Evolutionary conservation across 1,139 yeast genomes (phyloP), one percentile per base, ranked within the genome.

Genomic region (Hyphopichia wangnamkhiaoensis): DNA sequence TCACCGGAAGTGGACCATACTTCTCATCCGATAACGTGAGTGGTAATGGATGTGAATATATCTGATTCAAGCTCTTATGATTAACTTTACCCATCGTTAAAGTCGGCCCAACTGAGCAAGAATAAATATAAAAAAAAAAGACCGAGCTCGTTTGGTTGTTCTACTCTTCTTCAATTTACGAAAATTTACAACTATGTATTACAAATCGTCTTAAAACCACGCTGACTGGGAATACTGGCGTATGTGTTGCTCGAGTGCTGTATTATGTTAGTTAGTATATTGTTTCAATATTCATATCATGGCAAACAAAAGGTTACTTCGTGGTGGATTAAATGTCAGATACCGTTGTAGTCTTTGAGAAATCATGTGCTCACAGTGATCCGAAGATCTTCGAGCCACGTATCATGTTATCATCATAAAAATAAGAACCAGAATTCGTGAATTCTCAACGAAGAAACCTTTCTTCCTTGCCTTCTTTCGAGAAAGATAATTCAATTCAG

Each of bases 261-360:
- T n/a, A n/a, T n/a, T n/a, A n/a, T n/a, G n/a, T n/a, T n/a, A n/a
- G n/a, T n/a, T n/a, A n/a, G n/a, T n/a, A n/a, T n/a, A n/a, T n/a
- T n/a, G n/a, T n/a, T n/a, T n/a, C n/a, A n/a, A n/a, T n/a, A n/a
- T n/a, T n/a, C n/a, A n/a, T n/a, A n/a, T n/a, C n/a, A n/a, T n/a
- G n/a, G n/a, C n/a, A n/a, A n/a, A n/a, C n/a, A n/a, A n/a, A n/a
- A n/a, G n/a, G n/a, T n/a, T n/a, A n/a, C n/a, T n/a, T n/a, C n/a
- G n/a, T n/a, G n/a, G n/a, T n/a, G n/a, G n/a, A n/a, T n/a, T n/a
- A n/a, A n/a, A n/a, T 46, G 45, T 90, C 98, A 90, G 98, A 90
- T 90, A 90, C 98, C 98, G 98, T 90, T 90, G 97, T 90, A 90
- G 98, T 91, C 97, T 83, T 82, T 81, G 84, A 81, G 84, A 80